These are phyloP conservation scores for Tetrapisispora nanseiensis DNA, from an alignment of 805 yeast genomes.

Conservation along the genomic window DNA sequence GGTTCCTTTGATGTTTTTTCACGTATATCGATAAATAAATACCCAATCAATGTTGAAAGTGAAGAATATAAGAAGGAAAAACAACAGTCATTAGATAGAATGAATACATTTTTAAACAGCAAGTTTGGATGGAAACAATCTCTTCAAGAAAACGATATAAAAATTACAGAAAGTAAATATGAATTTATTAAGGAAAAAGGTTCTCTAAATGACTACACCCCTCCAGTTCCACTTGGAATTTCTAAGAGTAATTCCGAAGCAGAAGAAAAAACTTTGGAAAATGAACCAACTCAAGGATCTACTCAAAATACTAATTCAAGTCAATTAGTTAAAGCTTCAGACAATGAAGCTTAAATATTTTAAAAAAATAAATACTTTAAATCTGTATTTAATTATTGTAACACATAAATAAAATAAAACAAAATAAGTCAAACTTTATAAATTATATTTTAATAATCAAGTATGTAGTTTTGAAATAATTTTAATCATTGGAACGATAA, in stretches of 20 bases:
- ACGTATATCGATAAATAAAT: constrained; percentile 43
- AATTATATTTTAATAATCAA: too few species aligned
- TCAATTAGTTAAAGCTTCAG: too few species aligned
- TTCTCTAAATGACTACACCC: constrained; percentile 8
- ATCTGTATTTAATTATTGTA: background rate
- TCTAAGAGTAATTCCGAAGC: background rate
- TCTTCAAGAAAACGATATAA: constrained; percentile 31
- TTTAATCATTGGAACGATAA: too few species aligned
- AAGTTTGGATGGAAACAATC: constrained; percentile 47
- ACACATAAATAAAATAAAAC: background rate
- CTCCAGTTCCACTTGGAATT: background rate
- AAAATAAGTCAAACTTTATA: background rate
- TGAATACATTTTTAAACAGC: constrained; percentile 39
- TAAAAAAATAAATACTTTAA: constrained; percentile 28
- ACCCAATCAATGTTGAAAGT: constrained; percentile 17
- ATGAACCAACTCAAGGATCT: too few species aligned
- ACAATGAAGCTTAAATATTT: constrained; percentile 43
- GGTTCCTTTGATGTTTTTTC: constrained; percentile 72
- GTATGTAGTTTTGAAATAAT: background rate
- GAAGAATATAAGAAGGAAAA: constrained; percentile 23
- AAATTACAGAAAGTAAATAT: constrained; percentile 17
- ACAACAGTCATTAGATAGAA: constrained; percentile 28
- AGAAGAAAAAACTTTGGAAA: background rate
- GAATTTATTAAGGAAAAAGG: constrained; percentile 16
- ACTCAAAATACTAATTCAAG: too few species aligned